These are phyloP conservation scores for Calamus simplicifolius DNA, from an alignment of 176 grass and related monocot genomes.

Conservation along the genomic window DNA sequence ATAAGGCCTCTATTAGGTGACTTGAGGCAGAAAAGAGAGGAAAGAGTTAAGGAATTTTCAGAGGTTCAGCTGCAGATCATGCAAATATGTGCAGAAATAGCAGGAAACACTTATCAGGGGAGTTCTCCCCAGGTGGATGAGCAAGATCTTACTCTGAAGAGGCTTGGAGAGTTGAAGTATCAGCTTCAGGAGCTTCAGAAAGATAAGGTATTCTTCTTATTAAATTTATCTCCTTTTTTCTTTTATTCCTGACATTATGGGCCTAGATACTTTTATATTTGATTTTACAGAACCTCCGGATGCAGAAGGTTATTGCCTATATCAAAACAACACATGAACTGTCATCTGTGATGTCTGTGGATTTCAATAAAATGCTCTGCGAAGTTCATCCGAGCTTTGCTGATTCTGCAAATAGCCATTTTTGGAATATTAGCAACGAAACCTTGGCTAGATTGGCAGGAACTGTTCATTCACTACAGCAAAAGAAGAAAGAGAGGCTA, in stretches of 20 bases:
- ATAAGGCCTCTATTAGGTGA: slow-evolving; percentile 56
- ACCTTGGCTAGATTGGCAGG: slow-evolving; percentile 44
- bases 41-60: slow-evolving; percentile 50
- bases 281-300: slow-evolving; percentile 55
- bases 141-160: slow-evolving; percentile 44
- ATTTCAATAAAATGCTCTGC: slow-evolving; percentile 44
- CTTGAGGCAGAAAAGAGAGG: slow-evolving; percentile 56
- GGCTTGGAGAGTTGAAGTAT: slow-evolving; percentile 41
- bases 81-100: slow-evolving; percentile 56
- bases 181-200: slow-evolving; percentile 60
- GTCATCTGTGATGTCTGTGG: slow-evolving; percentile 60
- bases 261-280: slow-evolving; percentile 3
- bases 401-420: slow-evolving; percentile 31
- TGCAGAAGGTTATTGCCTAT: slow-evolving; percentile 52
- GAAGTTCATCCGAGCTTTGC: slow-evolving; percentile 71
- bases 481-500: slow-evolving; percentile 69
- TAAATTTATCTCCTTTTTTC: neutral
- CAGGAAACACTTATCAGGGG: slow-evolving; percentile 47
- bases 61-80: slow-evolving; percentile 46
- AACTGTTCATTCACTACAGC: slow-evolving; percentile 49
- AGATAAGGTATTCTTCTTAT: slow-evolving; percentile 52
- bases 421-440: slow-evolving; percentile 53
- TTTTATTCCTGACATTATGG: slow-evolving; percentile 2
- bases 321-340: slow-evolving; percentile 56
- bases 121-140: slow-evolving; percentile 49